Percentiles rank a stretch among this genome's conserved stretches.
Conservation (phyloP, 768 basidiomycete genomes). For the Agrocybe praecox region DNA sequence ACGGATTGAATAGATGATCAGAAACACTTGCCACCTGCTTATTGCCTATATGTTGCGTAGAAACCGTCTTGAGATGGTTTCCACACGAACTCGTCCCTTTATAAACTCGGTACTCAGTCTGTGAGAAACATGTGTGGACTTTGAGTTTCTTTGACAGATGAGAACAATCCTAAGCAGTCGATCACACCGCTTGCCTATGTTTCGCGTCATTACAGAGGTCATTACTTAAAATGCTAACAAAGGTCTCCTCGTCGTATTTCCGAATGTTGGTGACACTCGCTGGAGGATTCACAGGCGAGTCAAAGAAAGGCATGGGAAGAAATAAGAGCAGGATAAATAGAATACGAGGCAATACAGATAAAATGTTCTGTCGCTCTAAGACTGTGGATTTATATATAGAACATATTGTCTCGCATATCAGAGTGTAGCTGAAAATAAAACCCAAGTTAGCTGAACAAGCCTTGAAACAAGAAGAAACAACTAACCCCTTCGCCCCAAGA, state of each 20-base stretch:
- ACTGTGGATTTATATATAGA: conserved; percentile 77
- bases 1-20: neutral
- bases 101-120: neutral
- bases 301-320: too few relatives aligned
- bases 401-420: conserved; percentile 68
- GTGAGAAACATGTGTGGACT: neutral
- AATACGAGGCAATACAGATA: too few relatives aligned
- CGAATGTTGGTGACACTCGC: too few relatives aligned
- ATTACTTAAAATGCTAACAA: too few relatives aligned
- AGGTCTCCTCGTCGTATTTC: too few relatives aligned
- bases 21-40: neutral
- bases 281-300: too few relatives aligned
- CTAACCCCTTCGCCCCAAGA: conserved; percentile 59
- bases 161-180: neutral
- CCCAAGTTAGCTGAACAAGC: neutral
- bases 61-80: too few relatives aligned
- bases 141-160: neutral
- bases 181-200: too few relatives aligned
- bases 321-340: too few relatives aligned
- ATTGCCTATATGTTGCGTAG: too few relatives aligned
- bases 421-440: conserved; percentile 43
- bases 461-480: conserved; percentile 1
- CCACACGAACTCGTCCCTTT: neutral
- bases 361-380: too few relatives aligned
- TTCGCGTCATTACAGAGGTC: too few relatives aligned